Percentiles rank a stretch among this genome's conserved stretches.
These are phyloP conservation scores for Gyrodon lividus DNA, from an alignment of 768 basidiomycete genomes.

Conservation along the genomic window DNA sequence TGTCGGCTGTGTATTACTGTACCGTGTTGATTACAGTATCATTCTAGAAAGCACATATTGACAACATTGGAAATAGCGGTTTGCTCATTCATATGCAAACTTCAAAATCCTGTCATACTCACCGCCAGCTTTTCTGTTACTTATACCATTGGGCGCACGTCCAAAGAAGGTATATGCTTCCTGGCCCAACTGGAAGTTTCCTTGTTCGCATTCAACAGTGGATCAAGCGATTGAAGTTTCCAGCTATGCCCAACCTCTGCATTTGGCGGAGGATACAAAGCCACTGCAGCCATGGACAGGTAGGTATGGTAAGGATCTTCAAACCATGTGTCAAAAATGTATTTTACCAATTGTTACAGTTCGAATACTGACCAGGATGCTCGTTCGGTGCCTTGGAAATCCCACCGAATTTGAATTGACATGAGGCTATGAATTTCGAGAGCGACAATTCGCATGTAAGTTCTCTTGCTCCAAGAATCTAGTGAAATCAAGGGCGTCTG, in stretches of 20 bases:
- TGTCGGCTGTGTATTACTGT: too few species aligned
- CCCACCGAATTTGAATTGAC: constrained; percentile 89
- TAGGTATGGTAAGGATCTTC: constrained; percentile 96
- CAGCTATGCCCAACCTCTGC: constrained; percentile 41
- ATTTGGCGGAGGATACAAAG: constrained; percentile 55
- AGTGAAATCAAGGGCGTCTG: background rate
- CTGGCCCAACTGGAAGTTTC: constrained; percentile 70
- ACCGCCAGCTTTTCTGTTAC: too few species aligned
- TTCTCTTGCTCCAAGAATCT: constrained; percentile 69
- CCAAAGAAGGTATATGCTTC: constrained; percentile 45
- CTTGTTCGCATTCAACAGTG: constrained; percentile 65
- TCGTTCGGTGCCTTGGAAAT: constrained; percentile 83
- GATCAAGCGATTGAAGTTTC: constrained; percentile 61
- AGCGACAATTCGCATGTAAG: constrained; percentile 59
- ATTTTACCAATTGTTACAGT: background rate
- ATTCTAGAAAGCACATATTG: too few species aligned
- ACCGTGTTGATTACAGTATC: too few species aligned
- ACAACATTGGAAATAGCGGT: too few species aligned
- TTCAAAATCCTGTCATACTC: too few species aligned
- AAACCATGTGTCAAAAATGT: constrained; percentile 10
- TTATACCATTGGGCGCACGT: too few species aligned
- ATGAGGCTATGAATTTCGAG: constrained; percentile 61
- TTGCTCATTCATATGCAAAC: too few species aligned
- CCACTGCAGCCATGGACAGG: constrained; percentile 77
- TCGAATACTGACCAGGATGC: constrained; percentile 57